Base-by-base conservation (phyloP, 352 stramenopile species). In the Pythium sukuiense region DNA sequence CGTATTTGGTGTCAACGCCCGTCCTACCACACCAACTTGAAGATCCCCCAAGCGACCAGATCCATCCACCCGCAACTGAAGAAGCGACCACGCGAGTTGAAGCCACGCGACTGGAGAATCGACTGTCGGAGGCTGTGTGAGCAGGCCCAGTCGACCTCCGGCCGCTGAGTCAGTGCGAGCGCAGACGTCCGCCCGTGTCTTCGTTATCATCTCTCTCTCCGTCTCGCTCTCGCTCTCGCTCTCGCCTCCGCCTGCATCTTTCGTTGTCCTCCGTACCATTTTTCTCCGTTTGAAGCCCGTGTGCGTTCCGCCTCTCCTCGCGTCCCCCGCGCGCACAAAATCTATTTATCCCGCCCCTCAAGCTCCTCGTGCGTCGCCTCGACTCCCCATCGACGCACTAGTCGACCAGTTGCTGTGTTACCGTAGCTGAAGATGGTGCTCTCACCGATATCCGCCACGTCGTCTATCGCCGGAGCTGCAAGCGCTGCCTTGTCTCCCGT, bases 341-440 rank as follows among this genome's bases (percentile, higher is more conserved):
- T 52, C 45, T 52, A 52, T 52, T 52, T 52, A 52, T 52, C 45
- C 45, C 45, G 11, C 4, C 32, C 3, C 35, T 43, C 35, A 43
- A 43, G 35, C 35, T 12, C 35, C 3, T 14, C 11, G 2, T 37
- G 20, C 32, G 1, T 9, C 32, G 32, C 32, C 32, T 9, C 32
- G 14, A 2, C 6, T 56, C 26, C 5, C 37, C 50, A 6, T 56
- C 50, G 24, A 6, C n/a, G 7, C 14, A 24, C 14, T 33, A 9
- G 27, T 56, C 26, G 6, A 50, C 16, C 18, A 11, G 16, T 14
- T 43, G 35, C 11, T 24, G 12, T 20, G 20, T 24, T 24, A 24
- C 20, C 20, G 20, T 3, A 55, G 26, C 27, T 53, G 7, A 53
- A 41, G 29, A 71, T 71, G 65, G 65, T 71, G 33, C 57, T 71